Conservation (phyloP, 2,329 filamentous ascomycete genomes). For the Plectosphaerella cucumerina region DNA sequence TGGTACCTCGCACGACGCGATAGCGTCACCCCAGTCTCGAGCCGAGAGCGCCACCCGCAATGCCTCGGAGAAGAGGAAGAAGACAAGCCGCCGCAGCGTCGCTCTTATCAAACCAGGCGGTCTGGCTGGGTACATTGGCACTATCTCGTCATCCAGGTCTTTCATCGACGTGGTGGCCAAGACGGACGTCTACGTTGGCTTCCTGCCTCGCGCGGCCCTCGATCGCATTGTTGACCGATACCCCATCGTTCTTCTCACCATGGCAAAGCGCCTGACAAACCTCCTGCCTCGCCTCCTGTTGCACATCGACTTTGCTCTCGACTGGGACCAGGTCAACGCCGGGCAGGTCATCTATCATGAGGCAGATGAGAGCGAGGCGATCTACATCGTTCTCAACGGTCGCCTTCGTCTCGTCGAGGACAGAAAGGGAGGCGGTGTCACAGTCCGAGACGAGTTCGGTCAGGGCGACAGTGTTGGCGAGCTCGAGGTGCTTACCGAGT, state of each 20-base stretch:
- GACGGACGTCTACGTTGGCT: slow-evolving; percentile 97
- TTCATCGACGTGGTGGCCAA: slow-evolving; percentile 97
- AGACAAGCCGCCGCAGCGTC: slow-evolving; percentile 60
- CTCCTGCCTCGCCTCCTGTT: slow-evolving; percentile 84
- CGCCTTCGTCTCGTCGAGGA: slow-evolving; percentile 82
- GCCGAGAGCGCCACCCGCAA: neutral
- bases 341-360: slow-evolving; percentile 94
- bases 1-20: slow-evolving; percentile 19
- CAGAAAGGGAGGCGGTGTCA: slow-evolving; percentile 73
- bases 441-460: slow-evolving; percentile 85
- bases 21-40: neutral
- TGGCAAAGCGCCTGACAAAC: slow-evolving; percentile 91
- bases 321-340: slow-evolving; percentile 96
- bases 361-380: slow-evolving; percentile 93
- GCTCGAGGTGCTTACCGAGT: slow-evolving; percentile 94
- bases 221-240: slow-evolving; percentile 92
- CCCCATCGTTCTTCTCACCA: slow-evolving; percentile 86
- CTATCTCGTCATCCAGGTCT: slow-evolving; percentile 89
- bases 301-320: slow-evolving; percentile 96
- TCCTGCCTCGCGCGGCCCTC: slow-evolving; percentile 77
- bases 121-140: slow-evolving; percentile 89
- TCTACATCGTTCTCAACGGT: slow-evolving; percentile 95
- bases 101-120: slow-evolving; percentile 93
- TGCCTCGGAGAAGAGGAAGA: slow-evolving; percentile 38
- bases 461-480: slow-evolving; percentile 98